Conservation (phyloP, 192 early-diverging fungal genomes). For the Geranomyces variabilis region DNA sequence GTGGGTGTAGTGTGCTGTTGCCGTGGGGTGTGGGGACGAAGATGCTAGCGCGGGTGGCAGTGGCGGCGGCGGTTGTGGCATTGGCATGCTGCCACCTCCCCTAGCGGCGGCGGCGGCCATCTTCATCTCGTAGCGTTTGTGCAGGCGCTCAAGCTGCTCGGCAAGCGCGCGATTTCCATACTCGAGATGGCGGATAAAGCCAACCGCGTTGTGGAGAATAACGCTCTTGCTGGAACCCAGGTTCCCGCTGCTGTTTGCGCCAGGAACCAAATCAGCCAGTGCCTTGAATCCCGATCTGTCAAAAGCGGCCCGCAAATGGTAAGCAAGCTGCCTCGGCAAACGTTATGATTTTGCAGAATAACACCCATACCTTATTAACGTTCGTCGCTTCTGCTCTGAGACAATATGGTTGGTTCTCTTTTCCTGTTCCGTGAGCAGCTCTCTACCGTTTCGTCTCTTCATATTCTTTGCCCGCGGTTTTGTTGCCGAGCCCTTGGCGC, state of each 20-base stretch:
- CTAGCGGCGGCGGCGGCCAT: neutral
- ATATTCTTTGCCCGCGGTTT: constrained; percentile 10
- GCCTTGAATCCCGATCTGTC: constrained; percentile 35
- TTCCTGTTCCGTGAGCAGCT: constrained; percentile 75
- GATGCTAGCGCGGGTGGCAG: no score
- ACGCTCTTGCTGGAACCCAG: constrained; percentile 67
- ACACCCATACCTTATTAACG: constrained; percentile 54
- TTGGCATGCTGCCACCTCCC: neutral
- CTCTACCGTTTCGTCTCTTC: constrained; percentile 43
- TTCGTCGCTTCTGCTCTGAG: constrained; percentile 75
- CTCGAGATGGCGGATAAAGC: constrained; percentile 65
- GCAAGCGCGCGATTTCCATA: constrained; percentile 56
- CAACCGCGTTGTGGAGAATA: constrained; percentile 70
- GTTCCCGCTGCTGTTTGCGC: constrained; percentile 27
- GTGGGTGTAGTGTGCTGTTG: no score
- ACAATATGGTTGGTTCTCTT: constrained; percentile 75
- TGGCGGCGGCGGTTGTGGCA: no score
- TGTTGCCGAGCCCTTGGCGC: neutral
- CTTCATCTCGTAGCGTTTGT: constrained; percentile 25
- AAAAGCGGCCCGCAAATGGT: no score
- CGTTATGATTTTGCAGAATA: neutral
- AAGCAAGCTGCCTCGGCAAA: neutral
- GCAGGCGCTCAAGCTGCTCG: constrained; percentile 33
- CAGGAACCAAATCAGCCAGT: constrained; percentile 41
- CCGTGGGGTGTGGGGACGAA: no score